A percentile compares a stretch with the other conserved stretches of the same genome.
Evolutionary conservation across 805 yeast species (phyloP).

Genomic region (Kazachstania psychrophila): DNA sequence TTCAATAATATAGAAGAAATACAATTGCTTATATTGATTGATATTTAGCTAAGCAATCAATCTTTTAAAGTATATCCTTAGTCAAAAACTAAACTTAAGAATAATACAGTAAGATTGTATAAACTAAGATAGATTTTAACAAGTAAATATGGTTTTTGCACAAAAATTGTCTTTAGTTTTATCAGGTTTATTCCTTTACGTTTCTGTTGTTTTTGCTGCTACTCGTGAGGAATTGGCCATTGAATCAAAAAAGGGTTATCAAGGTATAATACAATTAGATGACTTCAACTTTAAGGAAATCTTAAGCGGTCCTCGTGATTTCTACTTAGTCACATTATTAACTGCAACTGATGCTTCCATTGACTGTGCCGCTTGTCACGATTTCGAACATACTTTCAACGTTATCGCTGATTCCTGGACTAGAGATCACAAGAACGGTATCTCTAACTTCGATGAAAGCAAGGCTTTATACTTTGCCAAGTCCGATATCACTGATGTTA

Average conservation of each 20-base stretch:
- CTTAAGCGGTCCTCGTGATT: slow-evolving; percentile 55
- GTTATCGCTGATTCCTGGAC: slow-evolving; percentile 56
- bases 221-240: slow-evolving; percentile 17
- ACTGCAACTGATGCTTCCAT: slow-evolving; percentile 68
- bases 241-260: slow-evolving; percentile 22
- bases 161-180: no score
- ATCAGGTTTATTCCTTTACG: background rate
- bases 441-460: slow-evolving; percentile 14
- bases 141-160: no score
- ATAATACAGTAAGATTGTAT: no score
- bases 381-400: slow-evolving; percentile 57
- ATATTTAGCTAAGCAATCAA: no score
- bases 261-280: slow-evolving; percentile 40
- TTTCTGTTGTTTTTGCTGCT: slow-evolving; percentile 2
- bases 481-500: slow-evolving; percentile 48
- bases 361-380: slow-evolving; percentile 67
- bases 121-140: no score
- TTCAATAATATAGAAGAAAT: no score
- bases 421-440: slow-evolving; percentile 46
- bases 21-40: no score
- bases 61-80: no score
- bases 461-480: slow-evolving; percentile 53
- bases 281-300: slow-evolving; percentile 50
- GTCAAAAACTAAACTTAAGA: no score
- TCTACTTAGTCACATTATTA: slow-evolving; percentile 57